These are phyloP conservation scores for Tuber borchii DNA, from an alignment of 495 filamentous ascomycete genomes.

Conservation along the genomic window DNA sequence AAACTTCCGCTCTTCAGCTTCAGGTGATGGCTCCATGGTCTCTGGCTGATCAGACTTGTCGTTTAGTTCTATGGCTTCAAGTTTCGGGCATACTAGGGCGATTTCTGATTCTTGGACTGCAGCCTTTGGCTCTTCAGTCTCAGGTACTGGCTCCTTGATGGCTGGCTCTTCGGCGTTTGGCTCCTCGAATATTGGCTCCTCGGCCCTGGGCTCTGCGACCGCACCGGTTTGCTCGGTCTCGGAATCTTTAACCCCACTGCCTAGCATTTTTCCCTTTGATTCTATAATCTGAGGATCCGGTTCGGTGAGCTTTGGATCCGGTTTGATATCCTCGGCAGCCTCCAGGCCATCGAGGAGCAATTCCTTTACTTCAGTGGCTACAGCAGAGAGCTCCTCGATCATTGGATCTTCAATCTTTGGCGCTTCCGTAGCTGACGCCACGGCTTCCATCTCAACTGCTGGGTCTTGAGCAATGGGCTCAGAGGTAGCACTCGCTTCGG, in stretches of 20 bases:
- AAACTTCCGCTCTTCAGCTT: not conserved
- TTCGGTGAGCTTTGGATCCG: not conserved
- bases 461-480: not conserved
- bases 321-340: not conserved
- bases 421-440: not conserved
- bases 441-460: not conserved
- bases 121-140: not conserved
- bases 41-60: constrained; percentile 18
- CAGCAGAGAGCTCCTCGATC: not conserved
- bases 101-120: not conserved
- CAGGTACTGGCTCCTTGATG: not conserved
- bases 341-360: not conserved
- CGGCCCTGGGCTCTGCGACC: not conserved
- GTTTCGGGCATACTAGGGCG: not conserved
- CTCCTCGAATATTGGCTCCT: not conserved
- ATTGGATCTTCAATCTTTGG: not conserved
- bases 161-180: not conserved
- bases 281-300: constrained; percentile 1
- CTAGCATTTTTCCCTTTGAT: constrained; percentile 8
- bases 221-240: constrained; percentile 11
- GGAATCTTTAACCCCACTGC: not conserved
- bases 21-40: constrained; percentile 5
- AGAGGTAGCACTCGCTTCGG: not conserved
- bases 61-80: constrained; percentile 7
- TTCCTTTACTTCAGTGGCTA: not conserved